phyloP scores from a whole-genome alignment of 345 rosid species.

The Carallia pectinifolia region DNA sequence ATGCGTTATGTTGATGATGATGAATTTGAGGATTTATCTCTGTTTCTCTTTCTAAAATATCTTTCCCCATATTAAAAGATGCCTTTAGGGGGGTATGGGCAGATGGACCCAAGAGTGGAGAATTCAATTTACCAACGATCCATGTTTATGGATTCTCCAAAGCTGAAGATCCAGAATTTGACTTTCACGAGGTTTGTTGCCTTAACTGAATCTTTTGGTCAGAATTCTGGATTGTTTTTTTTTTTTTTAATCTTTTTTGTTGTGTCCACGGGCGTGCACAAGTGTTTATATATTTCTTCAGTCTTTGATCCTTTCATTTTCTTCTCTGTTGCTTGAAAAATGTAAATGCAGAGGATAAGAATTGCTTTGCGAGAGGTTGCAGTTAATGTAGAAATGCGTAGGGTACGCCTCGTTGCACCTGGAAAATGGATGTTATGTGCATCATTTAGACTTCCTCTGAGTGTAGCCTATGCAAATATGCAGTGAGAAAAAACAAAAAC shows the following conservation, averaged over 20 bases:
- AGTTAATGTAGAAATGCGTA: constrained; percentile 67
- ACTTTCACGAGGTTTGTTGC: constrained; percentile 72
- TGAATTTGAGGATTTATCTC: background rate
- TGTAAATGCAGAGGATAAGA: constrained; percentile 64
- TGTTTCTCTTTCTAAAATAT: background rate
- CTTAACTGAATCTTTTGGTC: background rate
- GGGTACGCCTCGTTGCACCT: constrained; percentile 79
- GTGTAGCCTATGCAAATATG: constrained; percentile 56
- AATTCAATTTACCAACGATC: constrained; percentile 54
- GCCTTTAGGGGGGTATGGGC: constrained; percentile 68
- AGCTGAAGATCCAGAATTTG: constrained; percentile 88
- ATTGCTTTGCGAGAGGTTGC: constrained; percentile 68
- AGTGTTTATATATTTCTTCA: background rate
- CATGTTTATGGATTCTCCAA: constrained; percentile 94
- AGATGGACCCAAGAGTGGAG: constrained; percentile 37
- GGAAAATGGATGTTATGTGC: constrained; percentile 95
- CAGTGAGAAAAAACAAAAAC: background rate
- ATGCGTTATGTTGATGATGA: background rate
- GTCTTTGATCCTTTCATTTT: background rate
- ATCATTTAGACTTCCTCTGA: constrained; percentile 69
- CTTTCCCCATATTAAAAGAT: constrained; percentile 42
- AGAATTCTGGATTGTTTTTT: too few relatives aligned
- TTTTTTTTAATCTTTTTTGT: too few relatives aligned
- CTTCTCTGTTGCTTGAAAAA: background rate
- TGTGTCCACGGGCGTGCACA: too few relatives aligned